These are phyloP conservation scores for Lodderomyces metapsilosis DNA, from an alignment of 1,139 yeast species.

Conservation along the genomic window DNA sequence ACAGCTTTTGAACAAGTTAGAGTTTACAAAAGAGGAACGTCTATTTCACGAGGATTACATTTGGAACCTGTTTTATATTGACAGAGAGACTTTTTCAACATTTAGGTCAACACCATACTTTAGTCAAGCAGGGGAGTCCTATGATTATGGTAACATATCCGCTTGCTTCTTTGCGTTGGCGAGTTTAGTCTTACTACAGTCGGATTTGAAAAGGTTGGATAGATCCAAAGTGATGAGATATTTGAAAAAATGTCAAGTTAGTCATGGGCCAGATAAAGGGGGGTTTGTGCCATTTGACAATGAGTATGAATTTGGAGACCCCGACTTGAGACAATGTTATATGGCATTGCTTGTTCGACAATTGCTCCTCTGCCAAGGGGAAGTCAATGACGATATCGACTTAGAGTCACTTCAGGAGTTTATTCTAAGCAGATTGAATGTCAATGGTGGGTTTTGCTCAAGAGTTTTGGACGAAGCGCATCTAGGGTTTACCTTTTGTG, in stretches of 20 bases:
- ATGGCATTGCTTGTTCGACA: conserved; percentile 66
- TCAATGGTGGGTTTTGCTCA: conserved; percentile 66
- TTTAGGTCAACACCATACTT: conserved; percentile 57
- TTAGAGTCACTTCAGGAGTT: conserved; percentile 34
- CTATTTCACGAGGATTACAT: conserved; percentile 43
- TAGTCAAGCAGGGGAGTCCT: conserved; percentile 21
- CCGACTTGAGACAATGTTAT: conserved; percentile 73
- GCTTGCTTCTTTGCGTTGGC: conserved; percentile 68
- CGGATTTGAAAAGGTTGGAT: conserved; percentile 40
- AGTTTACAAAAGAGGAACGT: conserved; percentile 24
- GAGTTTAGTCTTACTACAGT: conserved; percentile 46
- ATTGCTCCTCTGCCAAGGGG: conserved; percentile 38
- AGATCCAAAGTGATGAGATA: conserved; percentile 48
- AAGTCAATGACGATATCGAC: conserved; percentile 40
- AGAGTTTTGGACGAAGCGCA: conserved; percentile 61
- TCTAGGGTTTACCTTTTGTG: conserved; percentile 88
- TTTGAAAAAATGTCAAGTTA: conserved; percentile 52
- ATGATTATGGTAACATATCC: conserved; percentile 63
- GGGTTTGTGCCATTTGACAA: conserved; percentile 35
- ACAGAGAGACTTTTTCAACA: conserved; percentile 37
- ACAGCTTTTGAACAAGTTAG: conserved; percentile 45
- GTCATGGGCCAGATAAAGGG: conserved; percentile 57
- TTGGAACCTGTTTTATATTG: conserved; percentile 46
- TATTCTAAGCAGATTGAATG: conserved; percentile 43
- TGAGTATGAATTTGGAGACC: conserved; percentile 49